A percentile compares a stretch with the other conserved stretches of the same genome.
Evolutionary conservation across 257 asterid genomes (phyloP).

Genomic region (Solanum commersonii): DNA sequence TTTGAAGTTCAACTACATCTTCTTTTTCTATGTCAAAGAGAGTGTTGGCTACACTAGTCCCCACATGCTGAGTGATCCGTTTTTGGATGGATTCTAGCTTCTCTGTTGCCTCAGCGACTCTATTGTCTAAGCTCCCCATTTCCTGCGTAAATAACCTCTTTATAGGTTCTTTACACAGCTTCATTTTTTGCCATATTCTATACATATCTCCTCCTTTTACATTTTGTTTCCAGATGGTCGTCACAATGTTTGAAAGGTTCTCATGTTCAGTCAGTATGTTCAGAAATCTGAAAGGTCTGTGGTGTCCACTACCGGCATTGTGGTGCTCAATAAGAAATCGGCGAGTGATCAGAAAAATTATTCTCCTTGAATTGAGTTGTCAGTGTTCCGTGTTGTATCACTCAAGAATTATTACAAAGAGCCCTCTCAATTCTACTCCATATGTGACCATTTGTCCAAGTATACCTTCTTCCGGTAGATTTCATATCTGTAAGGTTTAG

Average conservation of each 20-base stretch:
- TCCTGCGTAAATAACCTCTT: too few relatives aligned
- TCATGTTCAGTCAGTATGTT: not conserved
- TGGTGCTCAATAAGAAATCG: not conserved
- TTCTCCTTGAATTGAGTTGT: not conserved
- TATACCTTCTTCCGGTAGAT: too few relatives aligned
- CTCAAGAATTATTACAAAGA: not conserved
- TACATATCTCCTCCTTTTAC: not conserved
- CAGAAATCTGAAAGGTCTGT: not conserved
- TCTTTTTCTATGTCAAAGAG: too few relatives aligned
- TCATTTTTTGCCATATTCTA: not conserved
- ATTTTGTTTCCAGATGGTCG: not conserved
- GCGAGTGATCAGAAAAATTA: not conserved
- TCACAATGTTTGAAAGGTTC: not conserved
- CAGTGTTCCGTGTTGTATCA: not conserved
- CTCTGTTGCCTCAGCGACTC: too few relatives aligned
- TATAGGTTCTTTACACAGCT: too few relatives aligned
- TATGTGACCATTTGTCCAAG: too few relatives aligned
- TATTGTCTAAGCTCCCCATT: too few relatives aligned
- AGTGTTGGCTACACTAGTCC: too few relatives aligned
- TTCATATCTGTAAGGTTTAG: too few relatives aligned
- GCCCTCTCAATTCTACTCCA: not conserved
- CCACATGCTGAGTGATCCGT: too few relatives aligned
- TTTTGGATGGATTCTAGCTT: too few relatives aligned
- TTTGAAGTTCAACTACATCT: too few relatives aligned
- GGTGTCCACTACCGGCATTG: not conserved